Conservation (phyloP, 208 protist species). For the Wallacemonas sp. region DNA sequence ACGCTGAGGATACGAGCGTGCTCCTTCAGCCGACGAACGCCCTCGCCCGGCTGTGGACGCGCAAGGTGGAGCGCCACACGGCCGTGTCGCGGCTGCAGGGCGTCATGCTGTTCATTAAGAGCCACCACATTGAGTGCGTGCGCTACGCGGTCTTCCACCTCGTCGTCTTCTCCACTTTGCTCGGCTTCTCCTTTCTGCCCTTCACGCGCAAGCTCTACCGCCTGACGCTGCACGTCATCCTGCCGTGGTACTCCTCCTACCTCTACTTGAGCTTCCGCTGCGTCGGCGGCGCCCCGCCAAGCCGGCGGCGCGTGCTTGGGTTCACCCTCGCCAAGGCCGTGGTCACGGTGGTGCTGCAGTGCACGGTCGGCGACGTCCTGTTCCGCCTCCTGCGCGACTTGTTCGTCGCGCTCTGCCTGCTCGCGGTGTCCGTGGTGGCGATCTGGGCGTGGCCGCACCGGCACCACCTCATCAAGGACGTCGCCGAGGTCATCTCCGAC, state of each 20-base stretch:
- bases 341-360: slow-evolving; percentile 48
- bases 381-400: slow-evolving; percentile 57
- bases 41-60: slow-evolving; percentile 12
- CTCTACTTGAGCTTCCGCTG: slow-evolving; percentile 69
- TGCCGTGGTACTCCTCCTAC: slow-evolving; percentile 73
- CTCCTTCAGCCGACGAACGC: background rate
- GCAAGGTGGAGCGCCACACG: slow-evolving; percentile 22
- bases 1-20: background rate
- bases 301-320: slow-evolving; percentile 20
- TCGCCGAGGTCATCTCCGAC: slow-evolving; percentile 38
- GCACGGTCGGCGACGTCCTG: slow-evolving; percentile 68
- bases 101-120: slow-evolving; percentile 45
- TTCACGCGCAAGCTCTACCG: slow-evolving; percentile 67
- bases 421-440: slow-evolving; percentile 26
- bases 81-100: slow-evolving; percentile 32
- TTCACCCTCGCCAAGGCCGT: slow-evolving; percentile 34
- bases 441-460: slow-evolving; percentile 52
- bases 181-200: slow-evolving; percentile 73
- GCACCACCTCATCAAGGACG: slow-evolving; percentile 24
- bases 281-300: slow-evolving; percentile 1
- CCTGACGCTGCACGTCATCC: slow-evolving; percentile 52
- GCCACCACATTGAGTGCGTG: slow-evolving; percentile 44
- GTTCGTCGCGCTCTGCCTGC: slow-evolving; percentile 37
- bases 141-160: slow-evolving; percentile 63
- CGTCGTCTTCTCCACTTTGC: slow-evolving; percentile 39